Conservation (phyloP, 2,329 filamentous ascomycete genomes). For the Fusarium odoratissimum region DNA sequence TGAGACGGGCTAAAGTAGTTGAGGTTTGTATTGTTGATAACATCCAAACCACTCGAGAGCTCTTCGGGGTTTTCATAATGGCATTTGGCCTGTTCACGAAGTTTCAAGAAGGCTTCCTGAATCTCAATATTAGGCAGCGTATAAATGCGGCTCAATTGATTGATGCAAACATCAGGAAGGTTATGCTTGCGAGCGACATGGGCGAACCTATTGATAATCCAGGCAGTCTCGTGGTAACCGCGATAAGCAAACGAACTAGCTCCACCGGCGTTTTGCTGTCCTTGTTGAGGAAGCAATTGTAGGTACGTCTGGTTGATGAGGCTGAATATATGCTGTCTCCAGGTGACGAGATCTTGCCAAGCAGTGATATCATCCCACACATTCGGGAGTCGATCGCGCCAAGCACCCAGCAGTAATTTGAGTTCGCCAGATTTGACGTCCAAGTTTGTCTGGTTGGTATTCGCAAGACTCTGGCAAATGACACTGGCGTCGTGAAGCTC, state of each 20-base stretch:
- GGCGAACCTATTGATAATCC: constrained; percentile 99
- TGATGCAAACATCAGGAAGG: constrained; percentile 96
- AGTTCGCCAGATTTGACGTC: constrained; percentile 96
- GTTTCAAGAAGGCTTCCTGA: constrained; percentile 97
- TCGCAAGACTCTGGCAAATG: constrained; percentile 90
- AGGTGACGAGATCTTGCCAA: constrained; percentile 99
- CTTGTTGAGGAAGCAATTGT: constrained; percentile 80
- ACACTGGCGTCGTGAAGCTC: constrained; percentile 97
- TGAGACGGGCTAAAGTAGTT: constrained; percentile 97
- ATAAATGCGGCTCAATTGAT: constrained; percentile 96
- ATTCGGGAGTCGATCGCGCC: constrained; percentile 95
- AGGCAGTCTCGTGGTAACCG: constrained; percentile 97
- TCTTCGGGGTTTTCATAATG: constrained; percentile 97
- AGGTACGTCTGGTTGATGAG: constrained; percentile 97
- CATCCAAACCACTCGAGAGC: constrained; percentile 90
- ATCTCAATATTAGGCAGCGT: constrained; percentile 99
- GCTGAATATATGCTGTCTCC: constrained; percentile 98
- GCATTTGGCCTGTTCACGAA: constrained; percentile 98
- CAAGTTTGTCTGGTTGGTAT: constrained; percentile 85
- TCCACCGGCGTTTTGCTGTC: constrained; percentile 80
- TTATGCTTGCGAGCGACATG: constrained; percentile 98
- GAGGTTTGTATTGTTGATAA: constrained; percentile 99
- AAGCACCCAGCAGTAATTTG: constrained; percentile 91
- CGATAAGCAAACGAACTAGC: constrained; percentile 92
- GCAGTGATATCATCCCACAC: constrained; percentile 99